A percentile compares a stretch with the other conserved stretches of the same genome.
Evolutionary conservation across 148 eudicot genomes (phyloP).

Genomic region (Camellia sinensis): DNA sequence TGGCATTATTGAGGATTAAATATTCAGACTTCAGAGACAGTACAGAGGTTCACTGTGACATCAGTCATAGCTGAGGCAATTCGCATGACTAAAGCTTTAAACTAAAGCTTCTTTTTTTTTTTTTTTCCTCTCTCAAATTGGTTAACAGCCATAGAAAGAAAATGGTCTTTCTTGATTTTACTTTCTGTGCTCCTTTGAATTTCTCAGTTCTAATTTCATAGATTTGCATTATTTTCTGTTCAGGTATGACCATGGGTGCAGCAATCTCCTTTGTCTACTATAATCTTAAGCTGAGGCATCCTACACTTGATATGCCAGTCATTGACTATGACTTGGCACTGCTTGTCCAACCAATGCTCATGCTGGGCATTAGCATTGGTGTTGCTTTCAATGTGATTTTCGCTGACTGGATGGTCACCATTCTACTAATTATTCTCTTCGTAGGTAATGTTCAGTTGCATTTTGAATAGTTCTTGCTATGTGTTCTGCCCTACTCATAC

Average conservation of each 20-base stretch:
- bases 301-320: slow-evolving; percentile 83
- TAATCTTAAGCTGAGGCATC: slow-evolving; percentile 82
- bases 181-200: not conserved
- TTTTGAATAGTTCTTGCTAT: not conserved
- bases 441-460: slow-evolving; percentile 40
- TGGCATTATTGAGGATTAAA: not conserved
- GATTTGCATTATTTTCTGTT: slow-evolving; percentile 15
- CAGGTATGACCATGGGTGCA: slow-evolving; percentile 98
- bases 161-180: not conserved
- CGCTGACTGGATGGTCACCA: slow-evolving; percentile 97
- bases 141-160: not conserved
- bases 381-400: slow-evolving; percentile 84
- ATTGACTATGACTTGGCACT: slow-evolving; percentile 93
- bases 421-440: slow-evolving; percentile 75
- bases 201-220: not conserved
- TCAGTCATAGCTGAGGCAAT: not conserved
- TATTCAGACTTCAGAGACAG: not conserved
- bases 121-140: not conserved
- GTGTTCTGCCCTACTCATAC: not conserved
- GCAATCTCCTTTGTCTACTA: slow-evolving; percentile 79
- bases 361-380: slow-evolving; percentile 95
- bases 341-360: slow-evolving; percentile 94
- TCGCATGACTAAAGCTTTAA: not conserved
- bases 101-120: not conserved
- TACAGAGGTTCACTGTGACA: not conserved